These are phyloP conservation scores for Solanum rostratum DNA, from an alignment of 257 asterid genomes.

Conservation along the genomic window DNA sequence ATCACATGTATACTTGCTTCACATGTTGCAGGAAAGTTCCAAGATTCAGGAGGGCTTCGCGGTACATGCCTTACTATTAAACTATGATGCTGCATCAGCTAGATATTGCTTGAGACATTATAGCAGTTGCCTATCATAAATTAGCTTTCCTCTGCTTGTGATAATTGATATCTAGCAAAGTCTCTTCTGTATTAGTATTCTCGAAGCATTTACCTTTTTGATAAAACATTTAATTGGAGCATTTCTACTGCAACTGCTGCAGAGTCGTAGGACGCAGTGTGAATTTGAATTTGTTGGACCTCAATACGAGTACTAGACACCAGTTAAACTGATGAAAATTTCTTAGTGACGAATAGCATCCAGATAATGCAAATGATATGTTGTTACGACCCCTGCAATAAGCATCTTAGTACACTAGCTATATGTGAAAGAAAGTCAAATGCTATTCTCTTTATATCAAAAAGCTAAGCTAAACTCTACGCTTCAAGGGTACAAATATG, in stretches of 20 bases:
- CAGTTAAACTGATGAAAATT: no score
- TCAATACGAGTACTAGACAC: no score
- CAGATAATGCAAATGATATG: no score
- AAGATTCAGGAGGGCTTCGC: constrained; percentile 75
- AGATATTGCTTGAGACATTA: not conserved
- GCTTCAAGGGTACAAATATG: no score
- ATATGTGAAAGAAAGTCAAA: no score
- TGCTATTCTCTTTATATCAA: no score
- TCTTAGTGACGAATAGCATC: not conserved
- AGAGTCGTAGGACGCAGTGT: not conserved
- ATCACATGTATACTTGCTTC: not conserved
- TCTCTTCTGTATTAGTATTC: not conserved
- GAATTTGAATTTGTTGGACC: not conserved
- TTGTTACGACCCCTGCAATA: no score
- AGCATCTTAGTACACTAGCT: no score
- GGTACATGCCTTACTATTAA: constrained; percentile 81
- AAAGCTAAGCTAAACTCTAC: no score
- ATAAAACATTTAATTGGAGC: not conserved
- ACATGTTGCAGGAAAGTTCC: constrained; percentile 63
- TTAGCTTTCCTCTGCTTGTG: not conserved
- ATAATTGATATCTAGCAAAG: not conserved
- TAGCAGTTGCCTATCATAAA: not conserved
- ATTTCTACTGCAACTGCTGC: not conserved
- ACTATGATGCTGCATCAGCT: not conserved
- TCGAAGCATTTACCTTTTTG: not conserved